Percentiles rank a stretch among this genome's conserved stretches.
These are phyloP conservation scores for Mortierella sp. DNA, from an alignment of 371 early-diverging fungal species.

Conservation along the genomic window DNA sequence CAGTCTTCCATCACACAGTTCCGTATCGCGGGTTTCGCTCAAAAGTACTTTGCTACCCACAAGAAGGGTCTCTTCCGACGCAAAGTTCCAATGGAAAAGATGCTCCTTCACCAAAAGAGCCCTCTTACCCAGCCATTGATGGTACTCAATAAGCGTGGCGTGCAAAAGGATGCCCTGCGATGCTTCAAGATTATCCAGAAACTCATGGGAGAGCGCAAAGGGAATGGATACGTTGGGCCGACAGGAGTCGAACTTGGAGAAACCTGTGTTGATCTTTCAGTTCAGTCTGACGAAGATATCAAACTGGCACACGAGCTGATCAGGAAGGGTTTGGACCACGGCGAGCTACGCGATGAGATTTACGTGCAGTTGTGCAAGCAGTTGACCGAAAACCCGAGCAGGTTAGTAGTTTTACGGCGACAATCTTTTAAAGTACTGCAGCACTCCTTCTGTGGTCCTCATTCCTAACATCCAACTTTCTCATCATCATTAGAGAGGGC, in stretches of 20 bases:
- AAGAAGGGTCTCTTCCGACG: slow-evolving; percentile 87
- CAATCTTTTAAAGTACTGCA: background rate
- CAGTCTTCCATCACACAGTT: slow-evolving; percentile 82
- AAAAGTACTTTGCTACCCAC: slow-evolving; percentile 91
- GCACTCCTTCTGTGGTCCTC: background rate
- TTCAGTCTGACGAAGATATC: slow-evolving; percentile 65
- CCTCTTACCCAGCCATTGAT: slow-evolving; percentile 83
- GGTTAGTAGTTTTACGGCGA: slow-evolving; percentile 52
- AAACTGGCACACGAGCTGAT: slow-evolving; percentile 76
- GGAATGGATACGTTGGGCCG: slow-evolving; percentile 48
- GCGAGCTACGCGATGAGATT: slow-evolving; percentile 91
- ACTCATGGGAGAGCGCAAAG: slow-evolving; percentile 82
- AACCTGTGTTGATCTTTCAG: slow-evolving; percentile 49
- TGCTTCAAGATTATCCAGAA: slow-evolving; percentile 87
- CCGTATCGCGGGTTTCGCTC: slow-evolving; percentile 91
- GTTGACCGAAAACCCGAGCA: slow-evolving; percentile 81
- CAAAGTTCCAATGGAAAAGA: slow-evolving; percentile 87
- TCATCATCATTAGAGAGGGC: slow-evolving; percentile 61
- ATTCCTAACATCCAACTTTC: background rate
- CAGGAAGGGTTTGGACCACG: slow-evolving; percentile 75
- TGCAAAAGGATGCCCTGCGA: slow-evolving; percentile 85
- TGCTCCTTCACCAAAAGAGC: slow-evolving; percentile 86
- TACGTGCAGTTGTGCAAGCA: slow-evolving; percentile 95
- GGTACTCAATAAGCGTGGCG: slow-evolving; percentile 73
- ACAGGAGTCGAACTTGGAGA: slow-evolving; percentile 48